A percentile compares a stretch with the other conserved stretches of the same genome.
Evolutionary conservation across 768 basidiomycete species (phyloP).

Genomic region (Agaricus bisporus): DNA sequence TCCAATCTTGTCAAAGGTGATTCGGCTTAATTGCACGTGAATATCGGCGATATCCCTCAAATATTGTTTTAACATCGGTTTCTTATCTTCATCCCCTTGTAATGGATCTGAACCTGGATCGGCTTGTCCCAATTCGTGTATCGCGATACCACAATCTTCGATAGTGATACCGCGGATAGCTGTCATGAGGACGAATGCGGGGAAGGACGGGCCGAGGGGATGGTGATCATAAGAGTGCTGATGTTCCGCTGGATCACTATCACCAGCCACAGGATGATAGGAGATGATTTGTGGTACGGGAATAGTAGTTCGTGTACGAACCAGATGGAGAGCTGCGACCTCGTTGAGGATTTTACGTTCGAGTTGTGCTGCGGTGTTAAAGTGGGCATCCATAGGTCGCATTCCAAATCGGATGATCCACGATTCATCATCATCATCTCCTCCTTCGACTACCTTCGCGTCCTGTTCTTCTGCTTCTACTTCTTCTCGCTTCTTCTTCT

Average conservation of each 20-base stretch:
- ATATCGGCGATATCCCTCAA: slow-evolving; percentile 35
- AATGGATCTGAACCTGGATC: slow-evolving; percentile 21
- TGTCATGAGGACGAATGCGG: slow-evolving; percentile 37
- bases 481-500: slow-evolving; percentile 1
- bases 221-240: slow-evolving; percentile 19
- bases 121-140: slow-evolving; percentile 24
- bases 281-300: slow-evolving; percentile 33
- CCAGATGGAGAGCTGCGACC: slow-evolving; percentile 35
- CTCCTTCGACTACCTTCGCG: too few relatives aligned
- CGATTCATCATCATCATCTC: slow-evolving; percentile 13
- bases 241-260: neutral
- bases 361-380: slow-evolving; percentile 36
- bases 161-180: slow-evolving; percentile 34
- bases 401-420: slow-evolving; percentile 38
- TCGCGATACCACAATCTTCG: slow-evolving; percentile 34
- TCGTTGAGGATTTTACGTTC: slow-evolving; percentile 39
- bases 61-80: slow-evolving; percentile 30
- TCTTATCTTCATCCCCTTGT: slow-evolving; percentile 28
- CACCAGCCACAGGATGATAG: slow-evolving; percentile 22
- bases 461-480: slow-evolving; percentile 12
- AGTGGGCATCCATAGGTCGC: slow-evolving; percentile 30
- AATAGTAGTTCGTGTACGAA: slow-evolving; percentile 33
- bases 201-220: slow-evolving; percentile 30
- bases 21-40: slow-evolving; percentile 32
- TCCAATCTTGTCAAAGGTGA: slow-evolving; percentile 34